Percentiles rank a stretch among this genome's conserved stretches.
Conservation (phyloP, 2,329 filamentous ascomycete genomes). For the Sordariomycetes sp. region DNA sequence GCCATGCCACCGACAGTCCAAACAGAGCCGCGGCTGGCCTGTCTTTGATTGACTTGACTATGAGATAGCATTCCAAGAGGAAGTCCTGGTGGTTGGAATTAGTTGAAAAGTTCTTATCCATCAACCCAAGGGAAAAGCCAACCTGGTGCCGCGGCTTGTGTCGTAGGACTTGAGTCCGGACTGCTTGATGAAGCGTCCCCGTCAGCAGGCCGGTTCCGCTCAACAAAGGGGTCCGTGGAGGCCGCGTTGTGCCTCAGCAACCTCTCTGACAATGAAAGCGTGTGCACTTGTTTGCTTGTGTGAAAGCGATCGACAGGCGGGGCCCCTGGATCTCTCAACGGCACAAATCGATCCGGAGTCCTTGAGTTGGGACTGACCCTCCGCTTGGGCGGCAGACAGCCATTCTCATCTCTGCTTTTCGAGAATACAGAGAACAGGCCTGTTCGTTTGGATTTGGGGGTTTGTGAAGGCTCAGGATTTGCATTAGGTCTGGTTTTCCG, state of each 20-base stretch:
- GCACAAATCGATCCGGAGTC: constrained; percentile 41
- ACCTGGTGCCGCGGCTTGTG: too few species aligned
- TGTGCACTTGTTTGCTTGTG: constrained; percentile 30
- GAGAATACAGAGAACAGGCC: too few species aligned
- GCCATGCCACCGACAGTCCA: constrained; percentile 71
- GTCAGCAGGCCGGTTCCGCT: too few species aligned
- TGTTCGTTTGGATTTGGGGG: background rate
- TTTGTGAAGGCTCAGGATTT: background rate
- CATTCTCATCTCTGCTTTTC: too few species aligned
- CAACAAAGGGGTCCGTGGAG: constrained; percentile 31
- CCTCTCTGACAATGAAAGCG: constrained; percentile 33
- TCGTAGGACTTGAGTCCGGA: too few species aligned
- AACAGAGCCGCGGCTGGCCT: constrained; percentile 58
- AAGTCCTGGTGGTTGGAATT: too few species aligned
- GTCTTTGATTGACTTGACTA: constrained; percentile 21
- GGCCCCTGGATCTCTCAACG: constrained; percentile 25
- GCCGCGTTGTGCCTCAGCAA: constrained; percentile 31
- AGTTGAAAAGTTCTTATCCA: too few species aligned
- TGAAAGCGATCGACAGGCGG: constrained; percentile 33
- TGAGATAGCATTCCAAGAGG: background rate
- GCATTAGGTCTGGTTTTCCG: background rate
- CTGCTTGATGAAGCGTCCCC: too few species aligned
- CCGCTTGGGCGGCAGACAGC: constrained; percentile 2
- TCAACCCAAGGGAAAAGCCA: too few species aligned
- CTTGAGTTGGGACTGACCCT: constrained; percentile 7